Conservation (phyloP, 176 grass and related monocot genomes). For the Musa troglodytarum region DNA sequence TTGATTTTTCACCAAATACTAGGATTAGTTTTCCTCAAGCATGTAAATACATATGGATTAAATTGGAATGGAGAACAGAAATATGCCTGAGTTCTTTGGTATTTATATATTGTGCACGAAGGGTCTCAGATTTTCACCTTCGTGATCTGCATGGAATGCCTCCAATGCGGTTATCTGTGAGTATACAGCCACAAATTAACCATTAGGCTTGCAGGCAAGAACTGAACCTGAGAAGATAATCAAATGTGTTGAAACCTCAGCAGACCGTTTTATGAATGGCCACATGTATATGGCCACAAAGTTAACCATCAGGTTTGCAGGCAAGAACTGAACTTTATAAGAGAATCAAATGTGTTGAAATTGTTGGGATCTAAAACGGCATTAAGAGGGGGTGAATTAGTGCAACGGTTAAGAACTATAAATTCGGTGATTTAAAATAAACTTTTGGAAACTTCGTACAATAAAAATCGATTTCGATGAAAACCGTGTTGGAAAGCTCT, state of each 20-base stretch:
- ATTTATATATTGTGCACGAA: constrained; percentile 27
- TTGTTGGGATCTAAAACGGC: too few species aligned
- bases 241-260: not conserved
- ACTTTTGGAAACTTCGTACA: too few species aligned
- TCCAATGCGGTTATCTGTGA: constrained; percentile 37
- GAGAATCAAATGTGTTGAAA: not conserved
- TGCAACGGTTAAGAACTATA: too few species aligned
- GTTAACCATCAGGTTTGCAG: not conserved
- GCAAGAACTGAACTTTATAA: not conserved
- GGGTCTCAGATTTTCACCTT: constrained; percentile 77
- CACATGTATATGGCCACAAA: constrained; percentile 10
- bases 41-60: not conserved
- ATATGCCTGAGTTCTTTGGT: constrained; percentile 61
- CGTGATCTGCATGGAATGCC: constrained; percentile 37
- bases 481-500: too few species aligned
- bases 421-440: too few species aligned
- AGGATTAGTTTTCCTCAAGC: not conserved
- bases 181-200: constrained; percentile 14
- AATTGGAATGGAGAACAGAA: constrained; percentile 6
- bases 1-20: not conserved
- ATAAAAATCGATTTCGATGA: too few species aligned
- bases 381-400: too few species aligned
- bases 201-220: not conserved
- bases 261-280: not conserved
- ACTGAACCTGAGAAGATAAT: not conserved